Conservation (phyloP, 352 stramenopile species). For the Phytophthora pseudosyringae region DNA sequence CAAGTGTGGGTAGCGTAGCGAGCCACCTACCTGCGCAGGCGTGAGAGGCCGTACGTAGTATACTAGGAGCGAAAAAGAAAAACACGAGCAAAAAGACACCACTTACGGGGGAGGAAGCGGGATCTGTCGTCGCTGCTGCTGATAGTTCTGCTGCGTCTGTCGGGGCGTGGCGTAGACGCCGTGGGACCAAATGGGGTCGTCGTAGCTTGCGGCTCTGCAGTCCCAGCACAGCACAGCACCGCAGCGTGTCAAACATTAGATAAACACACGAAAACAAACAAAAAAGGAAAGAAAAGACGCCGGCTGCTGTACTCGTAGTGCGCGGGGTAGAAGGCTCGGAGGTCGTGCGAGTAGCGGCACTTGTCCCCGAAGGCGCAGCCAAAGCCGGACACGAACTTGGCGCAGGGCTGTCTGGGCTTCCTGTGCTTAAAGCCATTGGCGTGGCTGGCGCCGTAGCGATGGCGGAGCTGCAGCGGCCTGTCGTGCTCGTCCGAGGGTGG, state of each 20-base stretch:
- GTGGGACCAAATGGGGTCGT: slow-evolving; percentile 23
- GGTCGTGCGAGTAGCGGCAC: slow-evolving; percentile 69
- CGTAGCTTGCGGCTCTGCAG: slow-evolving; percentile 14
- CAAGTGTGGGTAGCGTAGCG: slow-evolving; percentile 17
- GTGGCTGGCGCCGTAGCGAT: slow-evolving; percentile 14
- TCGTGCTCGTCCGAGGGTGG: slow-evolving; percentile 9
- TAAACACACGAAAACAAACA: slow-evolving; percentile 6
- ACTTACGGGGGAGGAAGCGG: slow-evolving; percentile 35
- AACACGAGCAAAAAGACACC: slow-evolving; percentile 17
- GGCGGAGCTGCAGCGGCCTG: slow-evolving; percentile 26
- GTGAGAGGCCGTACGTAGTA: slow-evolving; percentile 6
- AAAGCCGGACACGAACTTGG: slow-evolving; percentile 50
- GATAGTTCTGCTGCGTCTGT: slow-evolving; percentile 24
- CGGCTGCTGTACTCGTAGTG: slow-evolving; percentile 34
- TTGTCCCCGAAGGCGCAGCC: slow-evolving; percentile 56
- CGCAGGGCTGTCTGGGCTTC: slow-evolving; percentile 35
- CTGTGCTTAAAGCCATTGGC: slow-evolving; percentile 21
- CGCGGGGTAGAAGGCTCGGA: slow-evolving; percentile 24
- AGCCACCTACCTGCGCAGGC: slow-evolving; percentile 29
- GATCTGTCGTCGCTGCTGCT: slow-evolving; percentile 16
- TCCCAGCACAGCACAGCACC: neutral
- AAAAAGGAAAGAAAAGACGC: neutral
- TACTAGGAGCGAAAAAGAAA: slow-evolving; percentile 13
- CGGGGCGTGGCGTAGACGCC: slow-evolving; percentile 18
- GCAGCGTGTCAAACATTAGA: neutral